Base-by-base conservation (phyloP, 1,139 yeast species). In the Diutina ranongensis region DNA sequence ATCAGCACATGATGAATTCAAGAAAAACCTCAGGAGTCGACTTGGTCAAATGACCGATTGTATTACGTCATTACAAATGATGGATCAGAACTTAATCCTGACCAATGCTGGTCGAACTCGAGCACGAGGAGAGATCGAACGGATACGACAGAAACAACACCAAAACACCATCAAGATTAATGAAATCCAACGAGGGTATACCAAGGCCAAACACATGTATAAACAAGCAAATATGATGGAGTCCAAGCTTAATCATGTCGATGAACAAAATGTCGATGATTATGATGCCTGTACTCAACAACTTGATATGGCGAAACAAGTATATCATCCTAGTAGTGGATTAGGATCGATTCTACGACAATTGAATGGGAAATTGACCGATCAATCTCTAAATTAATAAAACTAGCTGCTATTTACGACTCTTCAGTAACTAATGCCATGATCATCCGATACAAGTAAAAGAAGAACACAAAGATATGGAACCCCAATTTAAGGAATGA, bases 381-480 rank as follows among this genome's bases (percentile, higher is more conserved):
- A 35, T 7, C 19, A 35, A 12, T 18, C 13, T 35, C 18, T 35
- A 13, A 15, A 38, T 38, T 38, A 22, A 15, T 25, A 7, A 25
- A 25, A 10, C 10, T 25, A 25, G 25, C 32, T 16, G n/a, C 42
- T 8, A 12, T n/a, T 25, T 22, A 38, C n/a, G 31, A 15, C 13
- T 68, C 85, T 53, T 83, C 88, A 46, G 80, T 75, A 58, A 92
- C 92, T 64, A 92, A 76, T 44, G 96, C 94, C 74, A 89, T 84
- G 68, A 92, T 89, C 96, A 92, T 86, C 70, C 94, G 82, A 74
- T 89, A 92, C 60, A 92, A 76, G 75, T 88, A 89, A 74, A 78
- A 88, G 82, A 92, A 92, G 77, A 92, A 92, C 82, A 89, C 74
- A 58, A 88, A 68, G 57, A 92, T 72, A 63, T 88, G 94, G 78